Percentiles rank a stretch among this genome's conserved stretches.
These are phyloP conservation scores for Tricholoma saponaceum DNA, from an alignment of 768 basidiomycete species.

Conservation along the genomic window DNA sequence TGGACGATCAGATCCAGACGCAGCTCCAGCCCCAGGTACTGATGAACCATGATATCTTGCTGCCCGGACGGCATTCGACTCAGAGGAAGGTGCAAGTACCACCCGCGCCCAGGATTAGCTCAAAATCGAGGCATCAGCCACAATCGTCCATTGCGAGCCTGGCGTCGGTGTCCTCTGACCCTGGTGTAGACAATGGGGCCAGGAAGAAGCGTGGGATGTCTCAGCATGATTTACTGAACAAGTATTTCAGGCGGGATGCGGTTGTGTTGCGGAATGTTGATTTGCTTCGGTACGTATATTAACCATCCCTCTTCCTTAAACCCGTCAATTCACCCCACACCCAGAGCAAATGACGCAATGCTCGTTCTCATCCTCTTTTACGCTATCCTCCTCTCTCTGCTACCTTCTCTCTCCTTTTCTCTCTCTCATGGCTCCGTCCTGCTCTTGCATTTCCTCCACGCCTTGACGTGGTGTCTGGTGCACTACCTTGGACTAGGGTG, in stretches of 20 bases:
- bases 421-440: constrained; percentile 47
- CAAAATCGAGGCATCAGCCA: constrained; percentile 23
- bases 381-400: constrained; percentile 49
- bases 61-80: constrained; percentile 7
- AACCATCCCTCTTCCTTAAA: not conserved
- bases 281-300: constrained; percentile 62
- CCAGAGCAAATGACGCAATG: constrained; percentile 81
- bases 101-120: not conserved
- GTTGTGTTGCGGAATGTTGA: constrained; percentile 82
- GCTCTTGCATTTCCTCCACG: constrained; percentile 76
- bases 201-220: constrained; percentile 40
- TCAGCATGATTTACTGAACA: constrained; percentile 85
- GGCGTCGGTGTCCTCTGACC: constrained; percentile 22
- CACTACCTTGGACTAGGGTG: constrained; percentile 87
- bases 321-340: constrained; percentile 1
- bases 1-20: constrained; percentile 46
- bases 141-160: constrained; percentile 30
- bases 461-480: constrained; percentile 80
- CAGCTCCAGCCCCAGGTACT: constrained; percentile 60
- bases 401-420: constrained; percentile 56
- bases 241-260: constrained; percentile 87
- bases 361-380: constrained; percentile 75
- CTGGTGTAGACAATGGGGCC: constrained; percentile 3
- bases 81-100: constrained; percentile 11
- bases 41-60: constrained; percentile 46